phyloP scores from a whole-genome alignment of 352 stramenopile genomes.

The Blastocystis sp. region DNA sequence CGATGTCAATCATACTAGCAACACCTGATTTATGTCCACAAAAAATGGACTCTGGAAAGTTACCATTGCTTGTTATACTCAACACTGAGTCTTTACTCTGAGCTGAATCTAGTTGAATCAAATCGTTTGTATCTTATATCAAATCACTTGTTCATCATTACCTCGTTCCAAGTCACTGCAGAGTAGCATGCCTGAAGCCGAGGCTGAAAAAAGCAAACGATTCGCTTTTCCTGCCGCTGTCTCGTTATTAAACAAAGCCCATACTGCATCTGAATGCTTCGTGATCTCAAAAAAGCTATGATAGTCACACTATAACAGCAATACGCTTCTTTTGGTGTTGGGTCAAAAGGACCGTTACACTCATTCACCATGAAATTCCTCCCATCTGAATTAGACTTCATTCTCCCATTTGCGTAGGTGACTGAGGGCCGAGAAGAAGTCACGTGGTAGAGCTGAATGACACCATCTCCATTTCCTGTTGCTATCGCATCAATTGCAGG shows the following conservation, averaged over 20 bases:
- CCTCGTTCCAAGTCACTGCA: constrained; percentile 27
- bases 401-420: background rate
- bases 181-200: background rate
- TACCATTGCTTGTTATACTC: background rate
- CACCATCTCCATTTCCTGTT: background rate
- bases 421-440: background rate
- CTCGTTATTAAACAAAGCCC: constrained; percentile 42
- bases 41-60: background rate
- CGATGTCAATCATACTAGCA: background rate
- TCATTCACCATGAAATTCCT: background rate
- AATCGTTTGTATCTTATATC: background rate
- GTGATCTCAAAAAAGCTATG: background rate
- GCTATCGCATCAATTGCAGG: background rate
- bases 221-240: background rate
- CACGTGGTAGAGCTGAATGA: background rate
- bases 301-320: background rate
- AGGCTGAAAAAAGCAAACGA: constrained; percentile 5
- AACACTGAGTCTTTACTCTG: background rate
- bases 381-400: background rate
- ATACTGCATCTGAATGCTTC: constrained; percentile 16
- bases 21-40: background rate
- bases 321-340: background rate
- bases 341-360: constrained; percentile 13
- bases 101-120: background rate
- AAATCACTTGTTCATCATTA: background rate